These are phyloP conservation scores for Diatrype stigma DNA, from an alignment of 2,329 filamentous ascomycete genomes.

Conservation along the genomic window DNA sequence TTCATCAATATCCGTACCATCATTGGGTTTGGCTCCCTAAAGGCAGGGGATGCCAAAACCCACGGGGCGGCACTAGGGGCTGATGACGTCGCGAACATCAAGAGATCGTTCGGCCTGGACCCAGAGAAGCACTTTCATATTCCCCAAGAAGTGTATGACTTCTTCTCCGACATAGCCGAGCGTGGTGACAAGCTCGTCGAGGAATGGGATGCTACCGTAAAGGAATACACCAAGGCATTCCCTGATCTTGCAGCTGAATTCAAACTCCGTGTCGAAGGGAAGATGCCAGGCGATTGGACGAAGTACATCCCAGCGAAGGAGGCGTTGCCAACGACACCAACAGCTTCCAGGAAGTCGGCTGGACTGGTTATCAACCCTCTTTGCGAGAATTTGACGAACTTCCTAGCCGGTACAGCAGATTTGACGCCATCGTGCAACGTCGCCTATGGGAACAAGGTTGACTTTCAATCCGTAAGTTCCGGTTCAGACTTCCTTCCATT, in stretches of 20 bases:
- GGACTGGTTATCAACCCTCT: constrained; percentile 45
- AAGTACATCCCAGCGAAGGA: constrained; percentile 39
- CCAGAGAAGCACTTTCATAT: constrained; percentile 43
- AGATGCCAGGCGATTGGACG: constrained; percentile 45
- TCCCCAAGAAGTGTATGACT: constrained; percentile 41
- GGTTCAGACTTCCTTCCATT: too few relatives aligned
- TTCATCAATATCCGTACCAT: constrained; percentile 55
- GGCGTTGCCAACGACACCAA: constrained; percentile 43
- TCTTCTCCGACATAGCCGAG: constrained; percentile 45
- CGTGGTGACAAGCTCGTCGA: constrained; percentile 42
- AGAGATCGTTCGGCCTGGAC: constrained; percentile 45
- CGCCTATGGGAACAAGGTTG: constrained; percentile 44
- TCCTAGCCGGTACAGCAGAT: constrained; percentile 45
- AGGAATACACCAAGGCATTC: constrained; percentile 30
- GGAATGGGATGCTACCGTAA: constrained; percentile 44
- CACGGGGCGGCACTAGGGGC: constrained; percentile 56
- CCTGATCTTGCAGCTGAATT: constrained; percentile 37
- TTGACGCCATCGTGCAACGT: constrained; percentile 43
- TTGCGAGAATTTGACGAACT: constrained; percentile 33
- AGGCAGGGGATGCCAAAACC: constrained; percentile 44
- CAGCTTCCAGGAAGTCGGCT: constrained; percentile 42
- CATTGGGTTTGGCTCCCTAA: constrained; percentile 48
- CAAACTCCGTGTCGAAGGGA: constrained; percentile 40
- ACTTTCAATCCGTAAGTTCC: constrained; percentile 42
- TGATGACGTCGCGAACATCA: constrained; percentile 50